A percentile compares a stretch with the other conserved stretches of the same genome.
phyloP scores from a whole-genome alignment of 2,329 filamentous ascomycete genomes.

The Epichloe coenophiala region DNA sequence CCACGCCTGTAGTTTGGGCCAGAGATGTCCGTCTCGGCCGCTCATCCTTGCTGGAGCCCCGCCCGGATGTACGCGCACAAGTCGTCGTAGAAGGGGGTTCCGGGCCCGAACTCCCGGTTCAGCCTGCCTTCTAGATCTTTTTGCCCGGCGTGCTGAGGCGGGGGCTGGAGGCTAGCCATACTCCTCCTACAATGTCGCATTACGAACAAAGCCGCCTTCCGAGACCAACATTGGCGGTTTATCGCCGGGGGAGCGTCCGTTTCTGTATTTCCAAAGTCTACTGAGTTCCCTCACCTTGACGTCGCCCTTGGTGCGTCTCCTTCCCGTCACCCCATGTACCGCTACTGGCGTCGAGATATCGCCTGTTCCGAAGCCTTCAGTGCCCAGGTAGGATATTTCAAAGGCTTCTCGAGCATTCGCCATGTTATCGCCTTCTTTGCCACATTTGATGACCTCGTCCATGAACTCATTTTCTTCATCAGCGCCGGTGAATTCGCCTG shows the following conservation, averaged over 20 bases:
- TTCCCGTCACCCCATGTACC: slow-evolving; percentile 20
- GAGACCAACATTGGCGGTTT: slow-evolving; percentile 20
- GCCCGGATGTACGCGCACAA: slow-evolving; percentile 24
- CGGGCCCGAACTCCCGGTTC: slow-evolving; percentile 29
- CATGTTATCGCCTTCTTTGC: slow-evolving; percentile 28
- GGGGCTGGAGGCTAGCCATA: too few relatives aligned
- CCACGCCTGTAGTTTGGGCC: slow-evolving; percentile 33
- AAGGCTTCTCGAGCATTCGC: slow-evolving; percentile 32
- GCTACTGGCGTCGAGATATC: slow-evolving; percentile 23
- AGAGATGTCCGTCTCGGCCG: slow-evolving; percentile 27
- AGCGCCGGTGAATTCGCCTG: slow-evolving; percentile 27
- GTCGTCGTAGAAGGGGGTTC: slow-evolving; percentile 28
- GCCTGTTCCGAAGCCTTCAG: slow-evolving; percentile 22
- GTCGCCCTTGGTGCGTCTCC: slow-evolving; percentile 15
- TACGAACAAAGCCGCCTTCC: slow-evolving; percentile 25
- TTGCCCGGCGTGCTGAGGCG: slow-evolving; percentile 28
- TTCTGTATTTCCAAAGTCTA: slow-evolving; percentile 48
- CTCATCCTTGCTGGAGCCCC: slow-evolving; percentile 33
- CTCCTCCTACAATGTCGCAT: slow-evolving; percentile 23
- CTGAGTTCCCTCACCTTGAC: slow-evolving; percentile 47
- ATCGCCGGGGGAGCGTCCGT: slow-evolving; percentile 42
- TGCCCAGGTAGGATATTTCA: slow-evolving; percentile 33
- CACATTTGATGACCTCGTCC: slow-evolving; percentile 39
- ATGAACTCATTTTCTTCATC: slow-evolving; percentile 44
- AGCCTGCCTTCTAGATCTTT: slow-evolving; percentile 29